Conservation (phyloP, 2,329 filamentous ascomycete species). For the Xylaria polymorpha region DNA sequence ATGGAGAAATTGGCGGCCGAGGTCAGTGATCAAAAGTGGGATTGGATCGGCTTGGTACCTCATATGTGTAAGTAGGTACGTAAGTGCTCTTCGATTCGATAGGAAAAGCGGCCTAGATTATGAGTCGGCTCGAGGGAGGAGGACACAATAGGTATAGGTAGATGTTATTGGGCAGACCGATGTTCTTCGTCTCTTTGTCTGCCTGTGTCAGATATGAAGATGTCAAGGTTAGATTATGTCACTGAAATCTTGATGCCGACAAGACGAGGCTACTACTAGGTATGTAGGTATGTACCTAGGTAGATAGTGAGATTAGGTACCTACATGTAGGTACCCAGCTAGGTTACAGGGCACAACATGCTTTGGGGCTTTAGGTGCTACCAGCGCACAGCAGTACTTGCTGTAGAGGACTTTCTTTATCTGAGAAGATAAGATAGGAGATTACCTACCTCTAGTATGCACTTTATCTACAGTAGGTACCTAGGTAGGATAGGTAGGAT, state of each 20-base stretch:
- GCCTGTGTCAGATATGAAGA: neutral
- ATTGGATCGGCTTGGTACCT: conserved; percentile 18
- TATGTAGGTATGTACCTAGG: neutral
- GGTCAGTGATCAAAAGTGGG: conserved; percentile 36
- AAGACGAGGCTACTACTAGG: neutral
- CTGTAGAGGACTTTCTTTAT: neutral
- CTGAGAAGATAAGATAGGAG: conserved; percentile 1
- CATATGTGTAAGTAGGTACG: too few species aligned
- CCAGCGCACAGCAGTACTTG: neutral
- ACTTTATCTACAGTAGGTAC: neutral
- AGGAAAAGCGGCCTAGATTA: neutral
- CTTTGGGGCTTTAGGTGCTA: neutral
- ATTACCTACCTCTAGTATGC: neutral
- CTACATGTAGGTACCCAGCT: too few species aligned
- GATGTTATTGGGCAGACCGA: neutral
- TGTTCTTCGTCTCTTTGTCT: neutral
- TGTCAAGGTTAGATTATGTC: neutral
- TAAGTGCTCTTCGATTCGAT: neutral
- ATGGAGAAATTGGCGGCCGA: conserved; percentile 32
- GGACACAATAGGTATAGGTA: too few species aligned
- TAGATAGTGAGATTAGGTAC: too few species aligned
- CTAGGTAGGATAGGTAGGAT: neutral
- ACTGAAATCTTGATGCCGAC: neutral
- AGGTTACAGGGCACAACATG: neutral
- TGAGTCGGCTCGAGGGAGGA: neutral